Percentiles rank a stretch among this genome's conserved stretches.
These are phyloP conservation scores for Aspergillus oerlinghausenensis DNA, from an alignment of 2,329 filamentous ascomycete species.

Conservation along the genomic window DNA sequence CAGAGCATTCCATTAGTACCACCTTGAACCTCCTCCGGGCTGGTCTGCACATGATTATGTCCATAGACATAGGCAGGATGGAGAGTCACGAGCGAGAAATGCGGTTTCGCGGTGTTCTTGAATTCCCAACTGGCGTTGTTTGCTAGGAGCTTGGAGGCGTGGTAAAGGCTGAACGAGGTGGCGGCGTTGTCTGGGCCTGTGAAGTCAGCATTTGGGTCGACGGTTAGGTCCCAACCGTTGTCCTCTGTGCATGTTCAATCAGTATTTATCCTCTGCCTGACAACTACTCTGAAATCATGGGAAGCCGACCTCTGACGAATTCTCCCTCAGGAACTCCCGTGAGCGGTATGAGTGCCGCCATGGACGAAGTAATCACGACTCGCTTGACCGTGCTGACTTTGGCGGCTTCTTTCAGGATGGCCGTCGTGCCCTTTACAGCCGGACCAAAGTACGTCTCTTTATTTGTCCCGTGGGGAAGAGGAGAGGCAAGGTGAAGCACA, in stretches of 20 bases:
- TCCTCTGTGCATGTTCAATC: background rate
- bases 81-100: constrained; percentile 13
- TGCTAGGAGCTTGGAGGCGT: constrained; percentile 14
- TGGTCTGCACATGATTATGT: constrained; percentile 10
- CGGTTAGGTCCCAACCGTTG: background rate
- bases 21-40: background rate
- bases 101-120: background rate
- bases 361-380: background rate
- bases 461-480: constrained; percentile 7
- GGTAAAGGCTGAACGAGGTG: constrained; percentile 1
- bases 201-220: background rate
- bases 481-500: constrained; percentile 21
- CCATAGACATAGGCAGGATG: constrained; percentile 18
- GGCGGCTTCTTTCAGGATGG: background rate
- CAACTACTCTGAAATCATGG: background rate
- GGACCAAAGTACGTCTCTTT: background rate
- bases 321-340: background rate
- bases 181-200: background rate
- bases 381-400: background rate
- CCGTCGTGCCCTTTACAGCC: background rate
- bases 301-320: background rate
- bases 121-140: constrained; percentile 16
- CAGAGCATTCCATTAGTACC: constrained; percentile 9
- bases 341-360: background rate
- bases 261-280: background rate